These are phyloP conservation scores for Diplocarpon mali DNA, from an alignment of 2,329 filamentous ascomycete genomes.

Conservation along the genomic window DNA sequence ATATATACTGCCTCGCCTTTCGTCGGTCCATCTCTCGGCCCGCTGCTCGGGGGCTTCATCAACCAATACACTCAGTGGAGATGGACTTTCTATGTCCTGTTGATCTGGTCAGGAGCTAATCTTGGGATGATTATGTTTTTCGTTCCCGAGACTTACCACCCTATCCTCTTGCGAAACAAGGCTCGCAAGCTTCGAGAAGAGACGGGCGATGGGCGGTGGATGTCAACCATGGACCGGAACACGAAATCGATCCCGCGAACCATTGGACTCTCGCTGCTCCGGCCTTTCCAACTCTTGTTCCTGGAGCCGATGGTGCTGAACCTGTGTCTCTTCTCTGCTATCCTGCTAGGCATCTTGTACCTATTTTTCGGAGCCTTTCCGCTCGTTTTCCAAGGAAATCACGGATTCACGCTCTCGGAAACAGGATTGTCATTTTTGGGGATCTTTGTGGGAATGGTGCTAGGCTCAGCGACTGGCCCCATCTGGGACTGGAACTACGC, in stretches of 20 bases:
- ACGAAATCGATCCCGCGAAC: conserved; percentile 55
- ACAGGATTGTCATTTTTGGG: conserved; percentile 69
- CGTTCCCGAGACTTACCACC: conserved; percentile 82
- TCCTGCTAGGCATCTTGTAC: conserved; percentile 80
- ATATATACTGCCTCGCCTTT: conserved; percentile 60
- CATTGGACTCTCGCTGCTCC: conserved; percentile 45
- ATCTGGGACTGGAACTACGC: conserved; percentile 53
- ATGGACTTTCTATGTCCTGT: conserved; percentile 74
- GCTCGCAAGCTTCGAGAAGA: conserved; percentile 58
- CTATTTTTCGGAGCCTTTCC: conserved; percentile 86
- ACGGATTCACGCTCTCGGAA: conserved; percentile 71
- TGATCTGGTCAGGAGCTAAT: conserved; percentile 68
- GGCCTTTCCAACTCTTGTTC: conserved; percentile 62
- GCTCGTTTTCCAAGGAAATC: conserved; percentile 62
- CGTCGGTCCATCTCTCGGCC: conserved; percentile 48
- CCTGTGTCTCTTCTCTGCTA: conserved; percentile 71
- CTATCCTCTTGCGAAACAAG: conserved; percentile 62
- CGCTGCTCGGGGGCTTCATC: conserved; percentile 67
- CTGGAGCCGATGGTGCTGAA: conserved; percentile 79
- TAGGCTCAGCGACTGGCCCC: conserved; percentile 50
- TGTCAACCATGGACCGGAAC: conserved; percentile 64
- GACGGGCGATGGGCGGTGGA: conserved; percentile 68
- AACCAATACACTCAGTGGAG: conserved; percentile 65
- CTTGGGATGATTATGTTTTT: conserved; percentile 54
- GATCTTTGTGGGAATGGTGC: conserved; percentile 55